Base-by-base conservation (phyloP, 768 basidiomycete genomes). In the Boletus fagicola region DNA sequence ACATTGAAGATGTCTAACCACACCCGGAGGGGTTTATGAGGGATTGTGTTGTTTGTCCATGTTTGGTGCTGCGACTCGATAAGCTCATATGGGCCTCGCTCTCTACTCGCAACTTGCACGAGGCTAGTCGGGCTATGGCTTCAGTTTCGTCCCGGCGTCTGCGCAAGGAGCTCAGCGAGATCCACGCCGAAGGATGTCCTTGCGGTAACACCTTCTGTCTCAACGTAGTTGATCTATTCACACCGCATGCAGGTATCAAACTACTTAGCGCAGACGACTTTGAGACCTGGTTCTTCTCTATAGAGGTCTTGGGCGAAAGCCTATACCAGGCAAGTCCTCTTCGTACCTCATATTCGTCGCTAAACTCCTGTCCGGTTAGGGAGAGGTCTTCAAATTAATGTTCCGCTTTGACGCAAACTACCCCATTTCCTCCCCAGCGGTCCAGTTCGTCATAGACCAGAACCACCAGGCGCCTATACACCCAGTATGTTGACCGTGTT, bases 401-500 rank as follows among this genome's bases (percentile, higher is more conserved):
- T 94, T 95, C 71, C 81, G 87, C 64, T 95, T 95, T 69, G 89
- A 92, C 62, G 38, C 80, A 1, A 81, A 83, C 64, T 94, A 94
- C 72, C 93, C 93, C 0, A 94, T 95, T 63, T 87, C 89, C 12
- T 84, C 90, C 2, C 93, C 92, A 13, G 89, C 90, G 18, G 93
- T 95, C 20, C 88, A 90, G 65, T 95, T 94, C 67, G 83, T 92
- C 40, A 83, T 88, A 16, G 80, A 81, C 49, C 79, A 85, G 49
- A 78, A 77, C 38, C 78, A 78, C 60, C 75, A 85, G 65, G 79
- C 90, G n/a, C 92, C 91, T 12, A 67, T 86, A 22, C 92, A 94
- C 66, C 92, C 90, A 18, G 90, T 92, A 70, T 60, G 87, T 78
- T 30, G 31, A 11, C 39, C 36, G 26, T 13, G 56, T 36, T 49